Percentiles rank a stretch among this genome's conserved stretches.
Conservation (phyloP, 2,329 filamentous ascomycete species). For the Cordyceps cicadae region DNA sequence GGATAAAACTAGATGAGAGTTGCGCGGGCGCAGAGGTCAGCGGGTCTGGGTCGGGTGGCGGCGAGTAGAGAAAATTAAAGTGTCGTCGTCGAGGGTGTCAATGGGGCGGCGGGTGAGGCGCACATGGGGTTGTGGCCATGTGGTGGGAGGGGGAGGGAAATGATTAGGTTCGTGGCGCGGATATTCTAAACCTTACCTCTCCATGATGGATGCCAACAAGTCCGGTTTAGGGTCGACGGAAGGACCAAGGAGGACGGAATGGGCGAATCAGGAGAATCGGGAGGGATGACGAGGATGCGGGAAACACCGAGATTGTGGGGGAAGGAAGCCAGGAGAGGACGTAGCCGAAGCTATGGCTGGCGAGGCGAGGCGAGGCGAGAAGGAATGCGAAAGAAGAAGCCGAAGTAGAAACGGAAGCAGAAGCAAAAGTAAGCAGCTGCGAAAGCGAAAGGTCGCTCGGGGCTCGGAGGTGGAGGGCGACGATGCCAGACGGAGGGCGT, state of each 20-base stretch:
- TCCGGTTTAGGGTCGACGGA: constrained; percentile 11
- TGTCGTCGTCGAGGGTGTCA: neutral
- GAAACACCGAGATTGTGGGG: neutral
- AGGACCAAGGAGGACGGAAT: neutral
- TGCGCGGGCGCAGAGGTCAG: constrained; percentile 1
- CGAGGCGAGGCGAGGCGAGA: neutral
- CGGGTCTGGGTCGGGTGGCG: neutral
- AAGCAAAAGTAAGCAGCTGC: neutral
- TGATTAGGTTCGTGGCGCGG: neutral
- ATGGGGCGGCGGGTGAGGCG: neutral
- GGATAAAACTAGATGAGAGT: constrained; percentile 38
- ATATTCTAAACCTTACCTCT: constrained; percentile 5
- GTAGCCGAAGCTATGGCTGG: neutral
- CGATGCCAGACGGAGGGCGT: constrained; percentile 1
- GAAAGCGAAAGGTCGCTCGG: neutral
- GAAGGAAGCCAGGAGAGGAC: neutral
- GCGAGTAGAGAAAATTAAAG: neutral
- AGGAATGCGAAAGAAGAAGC: neutral
- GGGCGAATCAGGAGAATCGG: neutral
- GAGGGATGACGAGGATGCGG: neutral
- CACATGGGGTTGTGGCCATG: constrained; percentile 1
- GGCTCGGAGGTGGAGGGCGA: constrained; percentile 1
- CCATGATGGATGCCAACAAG: constrained; percentile 3
- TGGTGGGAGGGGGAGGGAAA: neutral
- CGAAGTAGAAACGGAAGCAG: neutral